Conservation (phyloP, 768 basidiomycete species). For the Tulasnella calospora region DNA sequence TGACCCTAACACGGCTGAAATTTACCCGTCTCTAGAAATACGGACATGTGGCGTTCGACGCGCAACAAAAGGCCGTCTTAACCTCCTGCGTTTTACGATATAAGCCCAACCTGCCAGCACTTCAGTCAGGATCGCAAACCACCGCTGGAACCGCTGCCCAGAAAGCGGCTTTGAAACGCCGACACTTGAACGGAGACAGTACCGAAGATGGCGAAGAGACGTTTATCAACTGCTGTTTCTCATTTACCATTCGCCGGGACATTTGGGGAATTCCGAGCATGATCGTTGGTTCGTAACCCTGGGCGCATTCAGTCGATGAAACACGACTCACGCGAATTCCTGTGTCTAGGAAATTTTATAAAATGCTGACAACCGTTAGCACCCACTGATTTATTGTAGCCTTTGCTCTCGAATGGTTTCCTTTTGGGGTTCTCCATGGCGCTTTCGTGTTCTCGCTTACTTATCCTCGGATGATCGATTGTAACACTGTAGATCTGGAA, state of each 20-base stretch:
- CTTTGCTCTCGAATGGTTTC: not conserved
- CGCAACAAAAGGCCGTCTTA: conserved; percentile 76
- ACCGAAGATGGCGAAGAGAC: conserved; percentile 51
- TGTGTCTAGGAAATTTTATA: conserved; percentile 17
- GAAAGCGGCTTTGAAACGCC: conserved; percentile 7
- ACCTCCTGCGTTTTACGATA: conserved; percentile 85
- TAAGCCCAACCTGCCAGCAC: conserved; percentile 57
- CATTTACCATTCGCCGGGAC: conserved; percentile 81
- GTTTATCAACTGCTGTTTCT: conserved; percentile 82
- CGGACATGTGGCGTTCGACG: conserved; percentile 65
- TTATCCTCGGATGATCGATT: not conserved
- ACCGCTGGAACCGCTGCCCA: conserved; percentile 23
- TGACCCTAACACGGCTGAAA: not conserved
- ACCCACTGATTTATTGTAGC: not conserved
- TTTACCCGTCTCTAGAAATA: conserved; percentile 62
- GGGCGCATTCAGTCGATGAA: not conserved
- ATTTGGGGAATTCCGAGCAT: conserved; percentile 84
- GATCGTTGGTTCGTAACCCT: conserved; percentile 59
- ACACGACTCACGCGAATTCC: not conserved
- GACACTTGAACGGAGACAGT: not conserved
- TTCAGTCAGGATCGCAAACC: not conserved
- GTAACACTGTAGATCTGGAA: not conserved
- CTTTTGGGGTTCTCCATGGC: not conserved
- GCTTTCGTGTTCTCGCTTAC: not conserved
- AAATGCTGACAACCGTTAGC: conserved; percentile 16